phyloP scores from a whole-genome alignment of 805 yeast species.

The Myxozyma sirexii region DNA sequence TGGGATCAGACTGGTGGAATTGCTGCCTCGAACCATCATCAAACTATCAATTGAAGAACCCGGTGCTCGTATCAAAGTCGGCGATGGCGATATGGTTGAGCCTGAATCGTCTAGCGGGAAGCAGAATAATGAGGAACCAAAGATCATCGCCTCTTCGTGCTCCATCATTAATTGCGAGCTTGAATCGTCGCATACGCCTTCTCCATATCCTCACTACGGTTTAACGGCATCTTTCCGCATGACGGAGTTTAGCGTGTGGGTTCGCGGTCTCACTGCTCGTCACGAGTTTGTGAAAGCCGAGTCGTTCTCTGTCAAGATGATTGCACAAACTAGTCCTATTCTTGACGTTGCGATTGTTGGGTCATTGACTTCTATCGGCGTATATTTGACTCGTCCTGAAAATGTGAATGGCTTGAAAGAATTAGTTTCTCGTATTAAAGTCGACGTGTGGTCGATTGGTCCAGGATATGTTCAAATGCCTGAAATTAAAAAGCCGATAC shows the following conservation, averaged over 20 bases:
- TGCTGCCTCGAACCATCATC: constrained; percentile 38
- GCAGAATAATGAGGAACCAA: constrained; percentile 18
- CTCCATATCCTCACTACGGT: constrained; percentile 35
- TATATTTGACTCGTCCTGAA: constrained; percentile 32
- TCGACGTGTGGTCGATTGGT: constrained; percentile 17
- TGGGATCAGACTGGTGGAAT: constrained; percentile 7
- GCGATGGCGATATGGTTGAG: constrained; percentile 10
- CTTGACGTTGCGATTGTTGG: constrained; percentile 29
- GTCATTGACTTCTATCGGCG: constrained; percentile 16
- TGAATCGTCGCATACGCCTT: constrained; percentile 38
- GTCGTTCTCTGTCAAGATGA: constrained; percentile 16
- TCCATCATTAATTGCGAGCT: constrained; percentile 41
- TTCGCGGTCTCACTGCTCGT: constrained; percentile 13
- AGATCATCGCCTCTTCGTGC: constrained; percentile 43
- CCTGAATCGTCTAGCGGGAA: background rate
- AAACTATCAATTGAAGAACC: constrained; percentile 43
- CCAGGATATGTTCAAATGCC: background rate
- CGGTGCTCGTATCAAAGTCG: constrained; percentile 40
- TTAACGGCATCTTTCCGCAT: constrained; percentile 37
- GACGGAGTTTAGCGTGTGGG: constrained; percentile 28
- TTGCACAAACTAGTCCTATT: constrained; percentile 30
- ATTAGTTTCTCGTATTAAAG: constrained; percentile 20
- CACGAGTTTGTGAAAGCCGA: constrained; percentile 25
- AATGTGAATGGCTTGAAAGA: constrained; percentile 29
- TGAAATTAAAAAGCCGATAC: background rate